Evolutionary conservation across 169 alveolate genomes (phyloP).

Genomic region (Eimeria necatrix): DNA sequence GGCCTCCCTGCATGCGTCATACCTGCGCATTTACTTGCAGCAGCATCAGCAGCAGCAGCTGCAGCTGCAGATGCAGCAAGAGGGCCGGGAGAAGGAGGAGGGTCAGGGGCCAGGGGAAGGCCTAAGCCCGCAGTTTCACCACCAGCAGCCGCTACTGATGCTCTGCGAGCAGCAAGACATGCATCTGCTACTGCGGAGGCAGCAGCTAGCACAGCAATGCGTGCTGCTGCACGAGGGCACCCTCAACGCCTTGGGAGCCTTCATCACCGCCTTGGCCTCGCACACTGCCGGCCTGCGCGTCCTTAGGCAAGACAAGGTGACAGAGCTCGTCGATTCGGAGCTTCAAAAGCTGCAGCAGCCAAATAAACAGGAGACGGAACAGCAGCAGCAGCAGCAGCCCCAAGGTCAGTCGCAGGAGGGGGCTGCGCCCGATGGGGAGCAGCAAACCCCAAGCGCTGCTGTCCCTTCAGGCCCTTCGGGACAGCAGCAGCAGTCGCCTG

Average conservation of each 20-base stretch:
- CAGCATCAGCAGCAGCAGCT: constrained; percentile 34
- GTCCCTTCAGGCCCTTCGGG: no score
- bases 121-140: neutral
- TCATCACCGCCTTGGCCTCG: constrained; percentile 68
- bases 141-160: neutral
- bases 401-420: constrained; percentile 22
- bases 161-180: neutral
- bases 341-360: neutral
- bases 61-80: neutral
- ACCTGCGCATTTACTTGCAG: constrained; percentile 45
- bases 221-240: constrained; percentile 70
- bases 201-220: constrained; percentile 69
- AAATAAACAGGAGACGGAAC: neutral
- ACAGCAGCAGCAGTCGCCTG: constrained; percentile 1
- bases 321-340: neutral
- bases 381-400: neutral
- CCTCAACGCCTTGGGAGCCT: constrained; percentile 69
- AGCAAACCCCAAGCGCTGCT: neutral
- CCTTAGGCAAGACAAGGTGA: constrained; percentile 7
- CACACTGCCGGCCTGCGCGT: constrained; percentile 63
- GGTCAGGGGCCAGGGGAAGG: neutral
- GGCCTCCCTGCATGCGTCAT: constrained; percentile 60
- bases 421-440: neutral
- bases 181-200: constrained; percentile 49
- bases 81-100: neutral